Conservation (phyloP, 371 early-diverging fungal species). For the Mortierella sp. region DNA sequence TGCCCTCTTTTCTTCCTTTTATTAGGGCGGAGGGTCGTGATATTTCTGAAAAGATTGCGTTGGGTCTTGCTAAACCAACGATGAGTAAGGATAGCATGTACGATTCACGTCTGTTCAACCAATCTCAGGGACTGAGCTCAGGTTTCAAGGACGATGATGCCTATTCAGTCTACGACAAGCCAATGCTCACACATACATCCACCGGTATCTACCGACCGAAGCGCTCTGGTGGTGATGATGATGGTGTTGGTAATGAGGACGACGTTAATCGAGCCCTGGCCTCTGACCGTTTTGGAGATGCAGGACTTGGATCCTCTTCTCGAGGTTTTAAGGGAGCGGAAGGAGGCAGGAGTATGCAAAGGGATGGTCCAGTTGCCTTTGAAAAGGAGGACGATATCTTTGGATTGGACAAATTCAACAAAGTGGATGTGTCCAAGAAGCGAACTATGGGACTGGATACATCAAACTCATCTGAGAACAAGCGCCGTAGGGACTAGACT, state of each 20-base stretch:
- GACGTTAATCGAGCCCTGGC: constrained; percentile 76
- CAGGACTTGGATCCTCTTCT: constrained; percentile 39
- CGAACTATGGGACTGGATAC: constrained; percentile 30
- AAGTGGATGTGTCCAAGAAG: constrained; percentile 43
- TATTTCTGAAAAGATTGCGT: constrained; percentile 97
- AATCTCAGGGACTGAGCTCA: constrained; percentile 83
- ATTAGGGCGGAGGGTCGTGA: constrained; percentile 83
- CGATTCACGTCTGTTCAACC: constrained; percentile 95
- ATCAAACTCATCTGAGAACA: constrained; percentile 33
- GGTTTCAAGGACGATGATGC: constrained; percentile 92
- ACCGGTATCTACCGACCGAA: constrained; percentile 86
- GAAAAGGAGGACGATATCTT: constrained; percentile 78
- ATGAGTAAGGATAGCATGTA: constrained; percentile 89
- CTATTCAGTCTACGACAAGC: constrained; percentile 90
- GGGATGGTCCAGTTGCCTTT: constrained; percentile 93
- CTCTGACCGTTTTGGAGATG: constrained; percentile 73
- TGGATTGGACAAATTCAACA: constrained; percentile 68
- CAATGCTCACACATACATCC: constrained; percentile 82
- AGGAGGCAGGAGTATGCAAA: constrained; percentile 55
- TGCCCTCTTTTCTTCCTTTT: background rate
- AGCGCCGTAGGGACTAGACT: constrained; percentile 47
- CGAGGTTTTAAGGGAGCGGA: constrained; percentile 78
- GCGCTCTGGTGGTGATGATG: constrained; percentile 64
- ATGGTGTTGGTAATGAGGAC: constrained; percentile 74
- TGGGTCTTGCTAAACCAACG: constrained; percentile 94